phyloP scores from a whole-genome alignment of 2,329 filamentous ascomycete genomes.

The Colletotrichum musae region DNA sequence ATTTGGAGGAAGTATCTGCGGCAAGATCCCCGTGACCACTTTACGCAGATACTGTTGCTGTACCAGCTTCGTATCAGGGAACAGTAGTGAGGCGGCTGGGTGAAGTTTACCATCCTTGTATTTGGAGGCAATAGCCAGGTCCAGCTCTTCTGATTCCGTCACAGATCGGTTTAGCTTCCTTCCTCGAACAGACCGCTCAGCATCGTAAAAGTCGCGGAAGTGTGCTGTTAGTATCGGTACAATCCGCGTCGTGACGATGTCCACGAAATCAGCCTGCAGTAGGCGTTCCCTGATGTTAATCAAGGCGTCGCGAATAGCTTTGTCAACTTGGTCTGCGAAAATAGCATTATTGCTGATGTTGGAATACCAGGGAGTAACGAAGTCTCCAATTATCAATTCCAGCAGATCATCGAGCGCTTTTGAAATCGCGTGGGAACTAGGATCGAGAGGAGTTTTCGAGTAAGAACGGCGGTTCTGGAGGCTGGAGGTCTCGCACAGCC shows the following conservation, averaged over 20 bases:
- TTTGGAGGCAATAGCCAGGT: slow-evolving; percentile 94
- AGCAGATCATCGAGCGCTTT: slow-evolving; percentile 85
- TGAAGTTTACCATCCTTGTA: slow-evolving; percentile 92
- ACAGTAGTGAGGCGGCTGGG: slow-evolving; percentile 84
- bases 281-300: slow-evolving; percentile 80
- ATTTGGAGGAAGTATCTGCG: slow-evolving; percentile 79
- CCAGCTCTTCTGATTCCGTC: slow-evolving; percentile 96
- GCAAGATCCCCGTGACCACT: slow-evolving; percentile 80
- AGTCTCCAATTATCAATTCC: slow-evolving; percentile 83
- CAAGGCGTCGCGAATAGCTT: slow-evolving; percentile 80
- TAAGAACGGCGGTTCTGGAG: slow-evolving; percentile 78
- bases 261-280: slow-evolving; percentile 84
- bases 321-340: slow-evolving; percentile 91
- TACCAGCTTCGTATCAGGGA: slow-evolving; percentile 85
- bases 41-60: slow-evolving; percentile 92
- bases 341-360: slow-evolving; percentile 85
- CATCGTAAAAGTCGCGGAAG: slow-evolving; percentile 90
- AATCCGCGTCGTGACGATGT: slow-evolving; percentile 83
- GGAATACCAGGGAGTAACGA: slow-evolving; percentile 89
- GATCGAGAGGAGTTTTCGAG: slow-evolving; percentile 78
- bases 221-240: slow-evolving; percentile 92
- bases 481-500: slow-evolving; percentile 78
- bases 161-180: slow-evolving; percentile 89
- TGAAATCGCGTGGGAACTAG: slow-evolving; percentile 83
- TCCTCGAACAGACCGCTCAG: slow-evolving; percentile 88